Evolutionary conservation across 1,284 basidiomycete genomes (phyloP), one percentile per base, ranked within the genome.

Genomic region (Somion occarium): DNA sequence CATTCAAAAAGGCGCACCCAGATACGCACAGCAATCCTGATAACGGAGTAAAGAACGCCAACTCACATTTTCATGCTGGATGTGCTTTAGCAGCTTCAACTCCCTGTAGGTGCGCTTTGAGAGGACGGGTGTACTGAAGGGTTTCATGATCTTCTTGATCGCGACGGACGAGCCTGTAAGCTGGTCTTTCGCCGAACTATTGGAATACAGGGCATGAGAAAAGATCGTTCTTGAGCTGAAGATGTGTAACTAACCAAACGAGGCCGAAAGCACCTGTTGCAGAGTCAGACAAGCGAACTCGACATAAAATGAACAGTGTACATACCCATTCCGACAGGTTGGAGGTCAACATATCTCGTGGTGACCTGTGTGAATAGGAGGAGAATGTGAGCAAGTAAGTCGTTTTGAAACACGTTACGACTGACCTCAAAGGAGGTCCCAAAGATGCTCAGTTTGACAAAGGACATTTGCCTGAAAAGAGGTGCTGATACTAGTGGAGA

Each of bases 241-340:
- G 15, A 26, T 12, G 7, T 20, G 12, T 12, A 12, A 71, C 83
- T 58, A 63, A 94, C 91, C 94, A 98, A 46, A 98, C 94, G 53
- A 98, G 88, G 56, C 94, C 94, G 65, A 97, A 97, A 42, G 94
- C 94, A 59, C 94, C 90, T 90, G 57, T 13, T 51, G 45, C 47
- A 24, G 30, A 50, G 26, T 44, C 50, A 43, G 48, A 48, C 55
- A 57, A 49, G 42, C 55, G 54, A 57, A 50, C 60, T 54, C 43
- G 38, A 46, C 23, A 52, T 52, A 65, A 66, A 49, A 57, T 53
- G 49, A 55, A 43, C 5, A 48, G 47, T n/a, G n/a, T 52, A 75
- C 83, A 73, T 62, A 86, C 91, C 96, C 96, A 99, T 99, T 70
- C 96, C 97, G 44, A 99, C 96, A n/a, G 96, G 96, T 69, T 99